Base-by-base conservation (phyloP, 2,329 filamentous ascomycete genomes). In the Colletotrichum tropicicola region DNA sequence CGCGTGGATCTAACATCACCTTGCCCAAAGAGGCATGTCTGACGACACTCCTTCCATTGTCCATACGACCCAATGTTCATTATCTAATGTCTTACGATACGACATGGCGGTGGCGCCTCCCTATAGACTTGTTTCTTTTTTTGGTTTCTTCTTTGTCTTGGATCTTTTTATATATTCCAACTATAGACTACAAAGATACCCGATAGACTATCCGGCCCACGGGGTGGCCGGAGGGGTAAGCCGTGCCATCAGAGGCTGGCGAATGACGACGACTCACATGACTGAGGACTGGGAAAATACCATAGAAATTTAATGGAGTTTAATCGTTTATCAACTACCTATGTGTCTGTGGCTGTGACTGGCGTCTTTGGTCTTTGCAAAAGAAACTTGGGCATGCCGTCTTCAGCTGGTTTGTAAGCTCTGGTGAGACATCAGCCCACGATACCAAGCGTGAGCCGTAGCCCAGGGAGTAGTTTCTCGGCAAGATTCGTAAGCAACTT, bases 171-270 rank as follows among this genome's bases (percentile, higher is more conserved):
- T 30, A 32, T 51, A 35, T 35, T 35, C 32, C 32, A 35, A 35
- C 6, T 10, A 59, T 64, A 59, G 60, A 64, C 55, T 47, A 54
- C 35, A 35, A 35, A 35, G 60, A 64, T 64, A 64, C 60, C 60
- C 55, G 32, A 59, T 30, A 47, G 41, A 30, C 21, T n/a, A 9
- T 2, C 7, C 7, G 4, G 15, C 37, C 9, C 8, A 35, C 19
- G 17, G 32, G 10, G 27, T 39, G 21, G n/a, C 15, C 19, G 32
- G 25, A 19, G 6, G n/a, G 30, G 12, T 25, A 17, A 12, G 28
- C 12, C 17, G 15, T 7, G 15, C 37, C 37, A 41, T 8, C n/a
- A 15, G 32, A 13, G 3, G 32, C 32, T 35, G 75, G 75, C 73
- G 74, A n/a, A 41, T 41, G 37, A 41, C 17, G 37, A 41, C 37